Evolutionary conservation across 495 filamentous ascomycete species (phyloP).

Genomic region (Xylaria longipes): DNA sequence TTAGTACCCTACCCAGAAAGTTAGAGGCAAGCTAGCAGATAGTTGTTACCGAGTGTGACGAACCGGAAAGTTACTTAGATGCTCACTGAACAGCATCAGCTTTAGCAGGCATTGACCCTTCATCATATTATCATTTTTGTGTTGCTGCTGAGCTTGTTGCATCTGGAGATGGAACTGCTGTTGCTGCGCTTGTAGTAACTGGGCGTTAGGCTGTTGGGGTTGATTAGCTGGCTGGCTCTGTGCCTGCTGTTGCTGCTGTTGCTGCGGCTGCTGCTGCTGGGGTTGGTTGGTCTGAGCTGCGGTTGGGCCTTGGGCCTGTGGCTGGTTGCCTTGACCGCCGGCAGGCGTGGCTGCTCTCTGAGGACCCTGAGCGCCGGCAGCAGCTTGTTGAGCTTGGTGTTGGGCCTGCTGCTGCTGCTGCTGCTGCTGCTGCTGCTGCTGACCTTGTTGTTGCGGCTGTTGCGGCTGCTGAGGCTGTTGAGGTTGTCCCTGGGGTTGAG

Average conservation of each 20-base stretch:
- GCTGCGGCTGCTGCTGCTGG: constrained; percentile 57
- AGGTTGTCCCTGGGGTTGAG: constrained; percentile 42
- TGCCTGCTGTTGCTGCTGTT: constrained; percentile 45
- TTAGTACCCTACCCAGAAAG: constrained; percentile 54
- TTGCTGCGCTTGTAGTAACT: constrained; percentile 51
- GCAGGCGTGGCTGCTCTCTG: constrained; percentile 41
- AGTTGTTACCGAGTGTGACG: constrained; percentile 34
- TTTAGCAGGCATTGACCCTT: constrained; percentile 66
- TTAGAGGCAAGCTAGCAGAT: background rate
- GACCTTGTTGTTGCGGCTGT: constrained; percentile 44
- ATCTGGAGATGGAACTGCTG: constrained; percentile 53
- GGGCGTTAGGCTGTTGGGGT: constrained; percentile 14
- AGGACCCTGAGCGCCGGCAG: constrained; percentile 33
- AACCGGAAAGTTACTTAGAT: constrained; percentile 70
- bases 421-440: constrained; percentile 41
- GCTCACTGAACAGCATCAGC: constrained; percentile 73
- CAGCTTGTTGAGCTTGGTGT: constrained; percentile 34
- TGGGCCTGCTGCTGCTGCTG: constrained; percentile 39
- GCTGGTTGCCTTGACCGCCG: constrained; percentile 39
- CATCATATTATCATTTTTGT: constrained; percentile 55
- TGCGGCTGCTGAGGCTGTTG: constrained; percentile 42
- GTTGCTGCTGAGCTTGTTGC: constrained; percentile 53
- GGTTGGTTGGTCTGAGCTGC: constrained; percentile 50
- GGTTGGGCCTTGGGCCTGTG: constrained; percentile 38
- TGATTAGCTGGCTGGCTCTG: constrained; percentile 42